These are phyloP conservation scores for Chlamydomonas sphaeroides DNA, from an alignment of 139 green algal genomes.

Conservation along the genomic window DNA sequence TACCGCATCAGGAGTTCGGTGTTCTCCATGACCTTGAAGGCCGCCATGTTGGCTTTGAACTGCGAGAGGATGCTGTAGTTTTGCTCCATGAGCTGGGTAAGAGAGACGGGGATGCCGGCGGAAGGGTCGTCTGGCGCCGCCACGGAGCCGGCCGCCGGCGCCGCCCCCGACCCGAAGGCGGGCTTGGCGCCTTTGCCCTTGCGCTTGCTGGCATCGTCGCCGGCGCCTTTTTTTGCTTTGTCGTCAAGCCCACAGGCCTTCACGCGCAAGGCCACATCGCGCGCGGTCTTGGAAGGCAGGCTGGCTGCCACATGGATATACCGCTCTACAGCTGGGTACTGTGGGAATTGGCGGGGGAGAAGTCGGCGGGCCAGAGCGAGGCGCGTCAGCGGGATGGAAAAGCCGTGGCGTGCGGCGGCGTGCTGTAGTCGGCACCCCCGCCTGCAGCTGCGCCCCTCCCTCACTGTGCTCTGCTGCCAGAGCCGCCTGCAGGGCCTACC, in stretches of 20 bases:
- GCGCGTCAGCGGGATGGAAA: too few species aligned
- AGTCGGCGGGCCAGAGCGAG: too few species aligned
- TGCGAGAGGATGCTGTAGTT: conserved; percentile 75
- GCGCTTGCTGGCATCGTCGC: neutral
- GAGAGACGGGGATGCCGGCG: neutral
- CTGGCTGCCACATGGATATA: conserved; percentile 43
- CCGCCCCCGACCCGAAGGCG: neutral
- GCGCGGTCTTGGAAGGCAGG: conserved; percentile 46
- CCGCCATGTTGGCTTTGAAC: conserved; percentile 70
- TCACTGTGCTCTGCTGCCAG: neutral
- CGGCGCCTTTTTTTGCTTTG: neutral
- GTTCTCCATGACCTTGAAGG: conserved; percentile 83
- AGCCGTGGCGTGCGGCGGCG: too few species aligned
- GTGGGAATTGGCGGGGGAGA: too few species aligned
- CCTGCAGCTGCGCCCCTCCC: too few species aligned
- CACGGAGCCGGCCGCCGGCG: neutral
- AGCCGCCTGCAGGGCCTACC: neutral
- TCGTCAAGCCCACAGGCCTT: conserved; percentile 26
- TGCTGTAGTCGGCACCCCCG: too few species aligned
- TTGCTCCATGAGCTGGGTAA: conserved; percentile 47
- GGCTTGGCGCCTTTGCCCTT: neutral
- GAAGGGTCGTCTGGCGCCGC: neutral
- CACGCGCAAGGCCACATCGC: conserved; percentile 55
- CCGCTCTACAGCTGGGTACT: conserved; percentile 41
- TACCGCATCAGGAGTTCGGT: conserved; percentile 82